These are phyloP conservation scores for Adenanthera pavonina DNA, from an alignment of 306 rosid species.

Conservation along the genomic window DNA sequence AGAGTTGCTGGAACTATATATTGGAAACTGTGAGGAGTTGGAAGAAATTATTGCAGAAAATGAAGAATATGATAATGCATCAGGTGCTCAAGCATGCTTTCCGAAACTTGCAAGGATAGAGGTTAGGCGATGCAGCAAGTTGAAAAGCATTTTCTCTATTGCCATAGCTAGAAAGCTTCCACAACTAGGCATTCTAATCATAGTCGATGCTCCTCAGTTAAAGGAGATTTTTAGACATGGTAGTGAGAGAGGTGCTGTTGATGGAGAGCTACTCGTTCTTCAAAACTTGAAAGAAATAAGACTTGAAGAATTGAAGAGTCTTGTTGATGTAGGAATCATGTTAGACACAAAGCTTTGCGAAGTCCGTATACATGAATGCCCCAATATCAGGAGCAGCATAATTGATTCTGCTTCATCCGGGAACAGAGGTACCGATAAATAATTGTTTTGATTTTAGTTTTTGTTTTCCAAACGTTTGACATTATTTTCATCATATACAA, in stretches of 20 bases:
- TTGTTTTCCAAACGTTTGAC: background rate
- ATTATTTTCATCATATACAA: background rate
- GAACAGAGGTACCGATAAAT: background rate
- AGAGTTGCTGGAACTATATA: background rate
- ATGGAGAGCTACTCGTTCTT: background rate
- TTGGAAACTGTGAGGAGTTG: slow-evolving; percentile 22
- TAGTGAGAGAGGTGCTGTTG: background rate
- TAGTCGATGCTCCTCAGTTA: slow-evolving; percentile 8
- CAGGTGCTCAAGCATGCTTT: background rate
- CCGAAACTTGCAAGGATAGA: background rate
- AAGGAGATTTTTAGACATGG: background rate
- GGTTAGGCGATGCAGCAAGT: slow-evolving; percentile 4
- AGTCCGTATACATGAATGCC: background rate
- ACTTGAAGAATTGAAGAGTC: background rate
- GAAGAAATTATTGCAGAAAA: slow-evolving; percentile 19
- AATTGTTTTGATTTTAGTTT: background rate
- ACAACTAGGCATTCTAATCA: background rate
- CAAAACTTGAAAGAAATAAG: slow-evolving; percentile 13
- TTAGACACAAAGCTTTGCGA: background rate
- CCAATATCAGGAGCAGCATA: background rate
- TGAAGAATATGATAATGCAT: background rate
- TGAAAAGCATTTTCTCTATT: slow-evolving; percentile 21
- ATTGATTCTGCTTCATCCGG: background rate
- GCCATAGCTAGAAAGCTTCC: slow-evolving; percentile 19
- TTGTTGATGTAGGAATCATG: background rate